Base-by-base conservation (phyloP, 768 basidiomycete genomes). In the Auricularia sp. region DNA sequence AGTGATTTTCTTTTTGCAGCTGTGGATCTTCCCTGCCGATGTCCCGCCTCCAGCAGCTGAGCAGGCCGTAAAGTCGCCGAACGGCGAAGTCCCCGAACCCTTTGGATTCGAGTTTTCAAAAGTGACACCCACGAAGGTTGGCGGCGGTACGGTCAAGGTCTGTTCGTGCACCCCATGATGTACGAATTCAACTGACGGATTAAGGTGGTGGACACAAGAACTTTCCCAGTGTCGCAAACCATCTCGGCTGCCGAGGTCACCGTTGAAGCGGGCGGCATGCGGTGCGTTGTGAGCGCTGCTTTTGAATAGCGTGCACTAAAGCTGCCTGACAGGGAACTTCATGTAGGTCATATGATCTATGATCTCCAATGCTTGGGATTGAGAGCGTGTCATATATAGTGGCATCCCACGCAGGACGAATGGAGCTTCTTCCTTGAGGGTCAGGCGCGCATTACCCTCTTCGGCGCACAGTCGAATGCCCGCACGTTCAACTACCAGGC, bases 401-500 rank as follows among this genome's bases (percentile, higher is more conserved):
- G 87, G 87, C 87, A 88, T 67, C 87, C 87, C 6, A 84, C 82
- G 11, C 77, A 84, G 68, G 69, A 69, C 63, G 68, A 67, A 54
- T 70, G 67, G 69, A 65, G 47, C 21, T 70, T 51, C 47, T 51
- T 51, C 47, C 14, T 51, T 44, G 78, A 81, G 71, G 86, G 85
- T 3, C 65, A 76, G 36, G 81, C 71, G 2, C 82, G 86, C 33
- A 75, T 85, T 65, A 86, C 84, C 0, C 70, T 85, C 43, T 87
- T 86, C 67, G 84, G 83, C 6, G 75, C 81, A 3, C 72, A 75
- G 66, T 75, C 76, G 33, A 84, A 83, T 66, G 81, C 85, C 2
- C 72, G 79, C 63, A 86, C 85, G 1, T 87, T 81, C 73, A 78
- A 87, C 70, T 87, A 81, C 69, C 79, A 80, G 78, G 76, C 80